phyloP scores from a whole-genome alignment of 176 grass and related monocot genomes.

The Oryza officinalis region DNA sequence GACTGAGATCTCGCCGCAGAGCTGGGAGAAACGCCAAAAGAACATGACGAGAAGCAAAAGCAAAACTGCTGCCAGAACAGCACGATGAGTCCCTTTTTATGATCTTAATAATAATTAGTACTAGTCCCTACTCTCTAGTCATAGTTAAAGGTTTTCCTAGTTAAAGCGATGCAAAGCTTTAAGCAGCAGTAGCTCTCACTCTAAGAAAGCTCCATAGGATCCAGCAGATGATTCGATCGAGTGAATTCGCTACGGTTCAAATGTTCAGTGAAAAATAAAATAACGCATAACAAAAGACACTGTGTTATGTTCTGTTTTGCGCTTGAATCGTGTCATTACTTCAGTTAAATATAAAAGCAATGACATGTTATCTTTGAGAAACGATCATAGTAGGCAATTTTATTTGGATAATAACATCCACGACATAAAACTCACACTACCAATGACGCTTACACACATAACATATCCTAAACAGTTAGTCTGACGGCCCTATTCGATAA shows the following conservation, averaged over 20 bases:
- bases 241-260: neutral
- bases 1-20: neutral
- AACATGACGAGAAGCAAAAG: neutral
- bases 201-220: too few species aligned
- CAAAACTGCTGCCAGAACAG: neutral
- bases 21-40: neutral
- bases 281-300: too few species aligned
- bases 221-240: neutral
- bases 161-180: neutral
- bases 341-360: neutral
- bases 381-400: too few species aligned
- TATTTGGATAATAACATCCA: too few species aligned
- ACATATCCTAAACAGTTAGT: too few species aligned
- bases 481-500: too few species aligned
- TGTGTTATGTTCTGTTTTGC: too few species aligned
- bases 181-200: neutral
- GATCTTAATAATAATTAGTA: neutral
- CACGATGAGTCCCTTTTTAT: neutral
- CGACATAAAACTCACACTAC: too few species aligned
- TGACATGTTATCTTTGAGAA: too few species aligned
- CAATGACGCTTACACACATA: too few species aligned
- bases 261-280: too few species aligned
- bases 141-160: neutral
- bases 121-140: neutral
- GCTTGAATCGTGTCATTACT: too few species aligned